Conservation (phyloP, 495 filamentous ascomycete genomes). For the Xylaria sp. region DNA sequence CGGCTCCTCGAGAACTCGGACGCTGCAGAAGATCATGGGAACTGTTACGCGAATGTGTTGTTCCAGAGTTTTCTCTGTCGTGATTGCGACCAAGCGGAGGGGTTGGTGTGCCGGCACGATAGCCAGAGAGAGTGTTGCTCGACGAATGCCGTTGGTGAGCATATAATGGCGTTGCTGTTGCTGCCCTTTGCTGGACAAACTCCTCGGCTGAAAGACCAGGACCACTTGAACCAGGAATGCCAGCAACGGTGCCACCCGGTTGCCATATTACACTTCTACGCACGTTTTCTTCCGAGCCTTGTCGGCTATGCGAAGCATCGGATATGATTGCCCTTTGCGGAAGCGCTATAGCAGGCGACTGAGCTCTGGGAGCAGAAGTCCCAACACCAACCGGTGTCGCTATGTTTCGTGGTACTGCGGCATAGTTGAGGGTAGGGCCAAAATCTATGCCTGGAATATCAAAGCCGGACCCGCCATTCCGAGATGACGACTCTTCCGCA, state of each 20-base stretch:
- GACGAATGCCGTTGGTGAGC: conserved; percentile 67
- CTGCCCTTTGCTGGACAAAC: conserved; percentile 84
- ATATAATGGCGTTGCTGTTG: conserved; percentile 55
- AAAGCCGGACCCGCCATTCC: conserved; percentile 31
- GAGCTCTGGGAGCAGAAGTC: conserved; percentile 41
- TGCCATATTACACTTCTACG: conserved; percentile 80
- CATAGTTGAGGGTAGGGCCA: conserved; percentile 80
- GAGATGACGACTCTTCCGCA: conserved; percentile 41
- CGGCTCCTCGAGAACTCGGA: conserved; percentile 44
- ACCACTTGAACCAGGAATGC: conserved; percentile 53
- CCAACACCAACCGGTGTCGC: conserved; percentile 26
- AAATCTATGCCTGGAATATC: conserved; percentile 85
- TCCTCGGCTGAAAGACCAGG: conserved; percentile 67
- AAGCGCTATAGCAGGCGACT: conserved; percentile 47
- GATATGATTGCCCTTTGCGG: conserved; percentile 48
- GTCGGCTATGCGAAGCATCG: conserved; percentile 48
- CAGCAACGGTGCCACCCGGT: conserved; percentile 62
- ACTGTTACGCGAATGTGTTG: conserved; percentile 55
- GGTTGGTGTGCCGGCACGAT: conserved; percentile 51
- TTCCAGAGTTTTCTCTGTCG: conserved; percentile 35
- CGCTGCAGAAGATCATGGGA: conserved; percentile 49
- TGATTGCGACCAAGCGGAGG: conserved; percentile 46
- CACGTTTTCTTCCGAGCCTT: conserved; percentile 54
- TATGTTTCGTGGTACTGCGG: conserved; percentile 39
- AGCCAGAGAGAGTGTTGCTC: conserved; percentile 56